These are phyloP conservation scores for Lasiosphaeria miniovina DNA, from an alignment of 495 filamentous ascomycete genomes.

Conservation along the genomic window DNA sequence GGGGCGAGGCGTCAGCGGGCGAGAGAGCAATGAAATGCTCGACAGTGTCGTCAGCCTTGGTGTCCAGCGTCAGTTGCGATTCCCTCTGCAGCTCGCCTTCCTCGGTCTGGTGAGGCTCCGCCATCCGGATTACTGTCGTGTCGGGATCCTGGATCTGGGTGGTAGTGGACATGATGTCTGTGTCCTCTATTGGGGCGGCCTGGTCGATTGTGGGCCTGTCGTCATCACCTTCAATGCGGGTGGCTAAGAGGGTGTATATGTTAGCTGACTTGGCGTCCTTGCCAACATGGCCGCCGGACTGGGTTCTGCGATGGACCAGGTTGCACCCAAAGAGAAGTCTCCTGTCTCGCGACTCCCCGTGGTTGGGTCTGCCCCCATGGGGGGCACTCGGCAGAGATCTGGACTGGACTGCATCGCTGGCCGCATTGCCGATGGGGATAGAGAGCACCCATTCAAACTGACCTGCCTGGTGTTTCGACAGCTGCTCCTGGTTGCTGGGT, in stretches of 20 bases:
- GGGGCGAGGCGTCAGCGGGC: slow-evolving; percentile 42
- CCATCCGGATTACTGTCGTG: slow-evolving; percentile 15
- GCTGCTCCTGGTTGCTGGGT: slow-evolving; percentile 36
- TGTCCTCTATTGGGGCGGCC: slow-evolving; percentile 10
- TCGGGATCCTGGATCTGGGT: slow-evolving; percentile 12
- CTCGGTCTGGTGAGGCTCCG: slow-evolving; percentile 8
- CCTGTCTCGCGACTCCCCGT: slow-evolving; percentile 13
- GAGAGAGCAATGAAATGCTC: slow-evolving; percentile 35
- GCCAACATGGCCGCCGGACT: slow-evolving; percentile 9
- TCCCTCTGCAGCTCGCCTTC: slow-evolving; percentile 13
- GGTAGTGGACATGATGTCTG: slow-evolving; percentile 12
- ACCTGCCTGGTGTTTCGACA: slow-evolving; percentile 50
- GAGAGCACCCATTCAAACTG: slow-evolving; percentile 48
- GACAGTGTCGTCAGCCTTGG: slow-evolving; percentile 34
- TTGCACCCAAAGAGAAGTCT: slow-evolving; percentile 46
- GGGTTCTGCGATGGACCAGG: slow-evolving; percentile 34
- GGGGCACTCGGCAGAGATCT: slow-evolving; percentile 13
- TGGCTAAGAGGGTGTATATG: slow-evolving; percentile 35
- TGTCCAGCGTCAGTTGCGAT: slow-evolving; percentile 18
- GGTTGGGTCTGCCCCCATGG: slow-evolving; percentile 15
- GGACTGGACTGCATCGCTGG: slow-evolving; percentile 5
- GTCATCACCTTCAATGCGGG: slow-evolving; percentile 27
- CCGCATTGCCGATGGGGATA: slow-evolving; percentile 24
- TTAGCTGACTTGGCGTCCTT: slow-evolving; percentile 18
- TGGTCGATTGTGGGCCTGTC: slow-evolving; percentile 5